Evolutionary conservation across 1,284 basidiomycete genomes (phyloP), one percentile per base, ranked within the genome.

Genomic region (Austroboletus novae-zelandiae): DNA sequence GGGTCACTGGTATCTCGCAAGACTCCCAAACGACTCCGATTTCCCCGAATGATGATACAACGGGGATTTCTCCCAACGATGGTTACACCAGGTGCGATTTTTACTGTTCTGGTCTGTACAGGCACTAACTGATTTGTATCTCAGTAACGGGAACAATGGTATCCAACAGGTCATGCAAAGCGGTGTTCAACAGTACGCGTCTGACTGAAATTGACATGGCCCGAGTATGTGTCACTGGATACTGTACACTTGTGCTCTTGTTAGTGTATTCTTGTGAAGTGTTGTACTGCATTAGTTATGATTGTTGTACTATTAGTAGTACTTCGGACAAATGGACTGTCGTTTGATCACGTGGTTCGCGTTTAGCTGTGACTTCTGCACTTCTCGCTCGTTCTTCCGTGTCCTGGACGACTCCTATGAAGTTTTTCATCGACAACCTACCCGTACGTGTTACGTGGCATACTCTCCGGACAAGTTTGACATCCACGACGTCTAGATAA

Each of bases 401-500:
- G 29, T 10, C 29, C 29, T 29, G 29, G 29, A 17, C n/a, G 14
- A 15, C 6, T 18, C 29, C 15, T n/a, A 98, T 98, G 95, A 96
- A 94, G 78, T 98, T 98, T 76, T 85, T 81, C 68, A 94, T 98
- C 63, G 96, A 97, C 71, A 91, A 96, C 68, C 77, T 98, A 50
- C 93, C 92, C 57, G 93, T 94, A 48, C 17, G 65, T 59, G 41
- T 57, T 45, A 69, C 30, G 48, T 47, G 43, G 39, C 36, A 11
- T 25, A n/a, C 41, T n/a, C 53, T 53, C 32, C 17, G 25, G 41
- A 40, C 37, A 40, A 14, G 18, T 29, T 37, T 29, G 29, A 43
- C 17, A n/a, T 36, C 20, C 47, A 55, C 51, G 48, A 40, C 45
- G 54, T 56, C 30, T 62, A 93, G 89, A 84, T 94, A 64, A 77